Conservation (phyloP, 225 moss, liverwort and hornwort species). For the Climacium dendroides region DNA sequence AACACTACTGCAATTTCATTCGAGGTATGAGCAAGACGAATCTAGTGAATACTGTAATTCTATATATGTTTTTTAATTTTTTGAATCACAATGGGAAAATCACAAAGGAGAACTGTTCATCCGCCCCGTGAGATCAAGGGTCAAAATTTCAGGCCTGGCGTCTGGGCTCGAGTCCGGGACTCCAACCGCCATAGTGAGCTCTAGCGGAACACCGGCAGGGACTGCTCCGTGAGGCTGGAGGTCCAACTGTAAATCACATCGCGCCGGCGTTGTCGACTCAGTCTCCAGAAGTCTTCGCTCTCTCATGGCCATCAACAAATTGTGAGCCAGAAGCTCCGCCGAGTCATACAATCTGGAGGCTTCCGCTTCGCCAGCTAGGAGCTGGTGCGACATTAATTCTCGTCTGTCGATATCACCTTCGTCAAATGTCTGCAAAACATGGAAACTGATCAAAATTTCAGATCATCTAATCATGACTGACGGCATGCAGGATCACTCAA, state of each 20-base stretch:
- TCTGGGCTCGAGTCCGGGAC: neutral
- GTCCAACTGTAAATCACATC: neutral
- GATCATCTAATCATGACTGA: neutral
- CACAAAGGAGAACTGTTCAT: constrained; percentile 13
- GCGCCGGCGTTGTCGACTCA: neutral
- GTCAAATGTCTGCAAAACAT: constrained; percentile 14
- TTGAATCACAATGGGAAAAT: neutral
- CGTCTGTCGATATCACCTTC: neutral
- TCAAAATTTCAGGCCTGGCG: constrained; percentile 17
- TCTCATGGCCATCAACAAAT: constrained; percentile 29
- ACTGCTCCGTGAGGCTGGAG: neutral
- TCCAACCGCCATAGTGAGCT: constrained; percentile 36
- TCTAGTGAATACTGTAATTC: neutral
- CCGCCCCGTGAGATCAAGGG: constrained; percentile 31
- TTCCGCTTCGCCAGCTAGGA: constrained; percentile 7
- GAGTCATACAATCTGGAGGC: constrained; percentile 17
- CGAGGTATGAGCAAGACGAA: neutral
- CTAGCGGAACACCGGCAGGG: neutral
- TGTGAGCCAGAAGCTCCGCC: constrained; percentile 40
- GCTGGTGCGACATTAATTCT: neutral
- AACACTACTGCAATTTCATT: neutral
- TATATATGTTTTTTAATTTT: neutral
- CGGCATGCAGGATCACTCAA: neutral
- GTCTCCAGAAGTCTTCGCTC: constrained; percentile 26
- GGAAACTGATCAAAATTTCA: constrained; percentile 30